Evolutionary conservation across 1,284 basidiomycete genomes (phyloP), one percentile per base, ranked within the genome.

Genomic region (Ceratobasidium sp.): DNA sequence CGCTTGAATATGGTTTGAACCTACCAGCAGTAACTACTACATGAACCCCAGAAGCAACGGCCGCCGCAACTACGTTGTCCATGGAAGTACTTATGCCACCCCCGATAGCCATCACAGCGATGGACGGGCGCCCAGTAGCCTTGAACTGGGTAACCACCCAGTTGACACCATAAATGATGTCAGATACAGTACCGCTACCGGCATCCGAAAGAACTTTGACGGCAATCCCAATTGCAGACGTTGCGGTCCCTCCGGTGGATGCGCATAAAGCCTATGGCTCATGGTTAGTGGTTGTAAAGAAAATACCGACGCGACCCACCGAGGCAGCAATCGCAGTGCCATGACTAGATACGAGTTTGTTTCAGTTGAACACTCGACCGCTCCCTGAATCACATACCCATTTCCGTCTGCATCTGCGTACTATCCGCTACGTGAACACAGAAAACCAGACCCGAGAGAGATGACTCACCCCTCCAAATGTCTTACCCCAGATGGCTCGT

Each of bases 171-270:
- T 3, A 5, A 69, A 98, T 87, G 79, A 98, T 96, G 80, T 98
- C 96, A 63, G 93, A 92, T 95, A 98, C 98, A 76, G 92, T 88
- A 16, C 98, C 98, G 76, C 91, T 93, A 58, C 98, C 98, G 79
- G 95, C 92, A 66, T 92, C 90, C 37, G 95, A 94, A 68, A 99
- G 89, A 22, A 99, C 98, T 88, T 99, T 99, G 84, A 99, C 97
- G 64, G 98, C 98, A 78, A 95, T 89, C 77, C 98, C 87, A 76
- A 92, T 88, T 61, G 96, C 96, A 78, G 88, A 88, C 89, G 98
- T 99, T 74, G 97, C 96, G 56, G 99, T 95, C 84, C 98, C 98
- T 80, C 94, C 97, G 81, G 63, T 37, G 5, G 4, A 6, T 14
- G 43, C 13, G 63, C 63, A 65, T 29, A 65, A 16, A 1, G 63